phyloP scores from a whole-genome alignment of 179 eudicot genomes.

The Spergularia azorica region DNA sequence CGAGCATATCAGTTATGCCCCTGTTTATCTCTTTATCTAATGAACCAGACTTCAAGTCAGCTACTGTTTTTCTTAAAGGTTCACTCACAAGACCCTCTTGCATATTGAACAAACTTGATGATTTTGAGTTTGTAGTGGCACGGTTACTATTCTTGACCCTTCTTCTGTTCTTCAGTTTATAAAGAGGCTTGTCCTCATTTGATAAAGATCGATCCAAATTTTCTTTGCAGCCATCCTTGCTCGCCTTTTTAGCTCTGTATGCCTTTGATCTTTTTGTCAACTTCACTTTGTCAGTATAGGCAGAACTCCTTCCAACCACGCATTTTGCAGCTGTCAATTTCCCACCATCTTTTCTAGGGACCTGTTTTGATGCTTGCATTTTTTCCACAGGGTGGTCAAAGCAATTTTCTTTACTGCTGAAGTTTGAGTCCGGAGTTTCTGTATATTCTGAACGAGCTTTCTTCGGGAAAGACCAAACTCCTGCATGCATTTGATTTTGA shows the following conservation, averaged over 20 bases:
- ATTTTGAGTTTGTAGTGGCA: conserved; percentile 10
- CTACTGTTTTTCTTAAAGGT: neutral
- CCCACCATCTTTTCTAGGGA: conserved; percentile 17
- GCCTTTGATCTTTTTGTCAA: conserved; percentile 7
- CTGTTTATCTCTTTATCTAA: conserved; percentile 13
- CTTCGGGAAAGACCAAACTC: conserved; percentile 27
- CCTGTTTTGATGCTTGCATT: conserved; percentile 22
- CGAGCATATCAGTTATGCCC: neutral
- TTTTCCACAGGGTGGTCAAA: conserved; percentile 4
- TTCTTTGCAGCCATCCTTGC: conserved; percentile 22
- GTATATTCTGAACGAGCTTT: conserved; percentile 24
- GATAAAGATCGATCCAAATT: conserved; percentile 14
- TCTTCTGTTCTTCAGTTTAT: conserved; percentile 15
- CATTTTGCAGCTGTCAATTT: conserved; percentile 21
- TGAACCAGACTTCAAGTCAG: conserved; percentile 9
- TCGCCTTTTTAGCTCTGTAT: conserved; percentile 18
- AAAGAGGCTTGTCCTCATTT: conserved; percentile 1
- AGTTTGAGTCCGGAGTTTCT: neutral
- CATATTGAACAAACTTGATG: conserved; percentile 19
- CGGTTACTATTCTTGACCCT: conserved; percentile 11
- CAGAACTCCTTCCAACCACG: conserved; percentile 22
- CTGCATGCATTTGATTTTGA: conserved; percentile 6
- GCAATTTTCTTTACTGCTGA: neutral
- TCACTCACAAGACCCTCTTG: conserved; percentile 20
- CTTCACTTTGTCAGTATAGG: conserved; percentile 4